Percentiles rank a stretch among this genome's conserved stretches.
phyloP scores from a whole-genome alignment of 2,329 filamentous ascomycete genomes.

The Volutella citrinella region DNA sequence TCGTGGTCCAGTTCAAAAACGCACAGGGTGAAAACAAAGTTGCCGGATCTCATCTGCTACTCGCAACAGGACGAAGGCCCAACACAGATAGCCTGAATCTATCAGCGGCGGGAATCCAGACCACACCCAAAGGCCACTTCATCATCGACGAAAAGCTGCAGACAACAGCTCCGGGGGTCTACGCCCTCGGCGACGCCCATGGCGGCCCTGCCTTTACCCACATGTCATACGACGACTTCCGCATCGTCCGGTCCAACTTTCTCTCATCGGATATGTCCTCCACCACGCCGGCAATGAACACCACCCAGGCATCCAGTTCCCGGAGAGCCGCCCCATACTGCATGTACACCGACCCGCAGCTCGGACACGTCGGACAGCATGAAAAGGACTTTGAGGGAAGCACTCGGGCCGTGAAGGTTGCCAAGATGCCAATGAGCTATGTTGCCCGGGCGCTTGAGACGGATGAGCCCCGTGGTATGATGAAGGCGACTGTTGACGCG shows the following conservation, averaged over 20 bases:
- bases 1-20: constrained; percentile 18
- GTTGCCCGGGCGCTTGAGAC: constrained; percentile 51
- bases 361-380: constrained; percentile 49
- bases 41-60: constrained; percentile 44
- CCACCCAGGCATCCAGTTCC: constrained; percentile 20
- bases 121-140: constrained; percentile 41
- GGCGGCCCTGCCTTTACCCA: constrained; percentile 53
- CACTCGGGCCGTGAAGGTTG: constrained; percentile 37
- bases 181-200: constrained; percentile 50
- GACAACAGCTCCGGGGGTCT: constrained; percentile 41
- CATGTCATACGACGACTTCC: constrained; percentile 55
- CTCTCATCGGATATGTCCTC: constrained; percentile 24
- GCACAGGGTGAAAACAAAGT: constrained; percentile 23
- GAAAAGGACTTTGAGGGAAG: constrained; percentile 32
- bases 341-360: constrained; percentile 52
- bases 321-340: constrained; percentile 43
- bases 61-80: constrained; percentile 47
- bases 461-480: constrained; percentile 48
- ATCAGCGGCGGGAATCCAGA: constrained; percentile 36
- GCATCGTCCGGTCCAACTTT: constrained; percentile 47
- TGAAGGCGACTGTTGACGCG: constrained; percentile 49
- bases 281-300: constrained; percentile 24
- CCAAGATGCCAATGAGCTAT: constrained; percentile 49
- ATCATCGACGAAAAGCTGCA: constrained; percentile 40
- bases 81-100: constrained; percentile 47